Conservation (phyloP, 2,329 filamentous ascomycete species). For the Plectosphaerella plurivora region DNA sequence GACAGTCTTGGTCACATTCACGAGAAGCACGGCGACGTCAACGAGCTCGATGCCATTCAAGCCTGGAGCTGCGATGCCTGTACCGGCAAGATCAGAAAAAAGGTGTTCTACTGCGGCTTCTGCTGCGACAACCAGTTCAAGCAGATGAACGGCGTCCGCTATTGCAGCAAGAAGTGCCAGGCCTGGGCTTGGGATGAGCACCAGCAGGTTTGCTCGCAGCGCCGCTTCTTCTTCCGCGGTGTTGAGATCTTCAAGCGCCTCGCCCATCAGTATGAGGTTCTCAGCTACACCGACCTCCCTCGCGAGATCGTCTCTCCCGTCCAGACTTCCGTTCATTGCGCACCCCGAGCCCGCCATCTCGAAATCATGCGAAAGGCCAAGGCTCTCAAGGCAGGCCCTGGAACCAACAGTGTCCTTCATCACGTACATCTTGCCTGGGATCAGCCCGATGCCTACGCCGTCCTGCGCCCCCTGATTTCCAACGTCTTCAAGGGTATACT, state of each 20-base stretch:
- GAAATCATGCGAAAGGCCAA: too few species aligned
- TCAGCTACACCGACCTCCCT: conserved; percentile 3
- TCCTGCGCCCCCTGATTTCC: too few species aligned
- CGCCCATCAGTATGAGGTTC: conserved; percentile 3
- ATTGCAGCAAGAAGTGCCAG: conserved; percentile 8
- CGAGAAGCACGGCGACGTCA: not conserved
- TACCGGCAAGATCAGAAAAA: not conserved
- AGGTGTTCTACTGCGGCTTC: conserved; percentile 6
- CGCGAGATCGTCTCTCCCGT: not conserved
- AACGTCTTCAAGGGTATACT: not conserved
- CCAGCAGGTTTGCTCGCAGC: conserved; percentile 6
- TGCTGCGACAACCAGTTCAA: not conserved
- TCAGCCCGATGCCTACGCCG: too few species aligned
- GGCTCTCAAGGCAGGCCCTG: too few species aligned
- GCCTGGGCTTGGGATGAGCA: conserved; percentile 6
- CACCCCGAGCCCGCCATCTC: too few species aligned
- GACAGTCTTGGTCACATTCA: not conserved
- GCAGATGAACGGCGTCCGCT: conserved; percentile 1
- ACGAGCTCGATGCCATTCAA: not conserved
- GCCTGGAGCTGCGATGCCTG: not conserved
- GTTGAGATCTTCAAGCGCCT: conserved; percentile 2
- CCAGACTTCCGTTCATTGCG: not conserved
- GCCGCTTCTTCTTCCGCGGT: conserved; percentile 8
- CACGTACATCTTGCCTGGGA: too few species aligned
- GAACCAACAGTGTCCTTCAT: not conserved